Evolutionary conservation across 2,329 filamentous ascomycete species (phyloP).

Genomic region (Talaromyces sp.): DNA sequence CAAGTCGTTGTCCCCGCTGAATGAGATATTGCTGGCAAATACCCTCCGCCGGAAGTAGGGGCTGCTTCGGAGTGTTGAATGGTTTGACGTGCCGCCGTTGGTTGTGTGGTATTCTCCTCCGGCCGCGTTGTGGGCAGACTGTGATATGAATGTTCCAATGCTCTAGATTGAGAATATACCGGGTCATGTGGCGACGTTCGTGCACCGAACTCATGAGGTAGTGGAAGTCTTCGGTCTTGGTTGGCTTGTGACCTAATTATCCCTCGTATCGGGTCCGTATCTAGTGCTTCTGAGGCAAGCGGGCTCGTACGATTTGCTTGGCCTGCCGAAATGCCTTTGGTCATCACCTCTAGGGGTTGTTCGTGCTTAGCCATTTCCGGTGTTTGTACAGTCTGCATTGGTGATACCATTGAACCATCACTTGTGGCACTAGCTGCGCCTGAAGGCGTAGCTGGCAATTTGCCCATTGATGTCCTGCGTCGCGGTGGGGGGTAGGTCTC

Average conservation of each 20-base stretch:
- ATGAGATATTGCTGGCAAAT: slow-evolving; percentile 16
- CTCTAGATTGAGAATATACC: slow-evolving; percentile 4
- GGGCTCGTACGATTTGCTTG: background rate
- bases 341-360: slow-evolving; percentile 9
- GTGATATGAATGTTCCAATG: slow-evolving; percentile 6
- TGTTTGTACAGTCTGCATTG: slow-evolving; percentile 21
- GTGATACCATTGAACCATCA: slow-evolving; percentile 22
- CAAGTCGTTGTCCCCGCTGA: slow-evolving; percentile 17
- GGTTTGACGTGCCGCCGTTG: slow-evolving; percentile 11
- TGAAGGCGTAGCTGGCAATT: slow-evolving; percentile 29
- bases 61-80: slow-evolving; percentile 10
- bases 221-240: slow-evolving; percentile 15
- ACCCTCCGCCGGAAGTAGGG: slow-evolving; percentile 11
- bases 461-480: slow-evolving; percentile 28
- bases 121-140: background rate
- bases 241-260: slow-evolving; percentile 19
- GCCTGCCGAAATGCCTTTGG: background rate
- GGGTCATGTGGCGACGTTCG: slow-evolving; percentile 9
- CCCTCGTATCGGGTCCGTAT: slow-evolving; percentile 16
- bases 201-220: slow-evolving; percentile 15
- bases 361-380: slow-evolving; percentile 22
- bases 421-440: slow-evolving; percentile 30
- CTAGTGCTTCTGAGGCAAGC: slow-evolving; percentile 4
- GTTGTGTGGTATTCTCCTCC: slow-evolving; percentile 9
- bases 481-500: slow-evolving; percentile 37